A percentile compares a stretch with the other conserved stretches of the same genome.
phyloP scores from a whole-genome alignment of 2,329 filamentous ascomycete species.

The Hyphodiscus sp. region DNA sequence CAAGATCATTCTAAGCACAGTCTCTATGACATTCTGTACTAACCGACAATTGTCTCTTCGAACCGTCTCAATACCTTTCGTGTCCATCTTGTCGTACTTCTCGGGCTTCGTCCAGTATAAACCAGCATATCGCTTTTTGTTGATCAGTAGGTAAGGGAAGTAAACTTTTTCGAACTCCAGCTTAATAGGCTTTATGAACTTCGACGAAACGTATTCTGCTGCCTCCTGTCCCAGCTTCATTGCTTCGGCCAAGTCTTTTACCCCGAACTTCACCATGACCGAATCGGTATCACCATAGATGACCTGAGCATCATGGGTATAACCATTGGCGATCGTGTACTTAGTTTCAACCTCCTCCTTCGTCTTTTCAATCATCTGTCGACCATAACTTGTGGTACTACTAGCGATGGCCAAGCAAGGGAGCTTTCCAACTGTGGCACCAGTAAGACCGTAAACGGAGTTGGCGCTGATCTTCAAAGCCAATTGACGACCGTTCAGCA shows the following conservation, averaged over 20 bases:
- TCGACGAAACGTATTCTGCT: slow-evolving; percentile 77
- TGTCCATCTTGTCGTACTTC: slow-evolving; percentile 99
- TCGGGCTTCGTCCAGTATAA: slow-evolving; percentile 92
- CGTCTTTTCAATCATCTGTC: slow-evolving; percentile 98
- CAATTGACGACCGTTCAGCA: slow-evolving; percentile 93
- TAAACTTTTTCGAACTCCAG: slow-evolving; percentile 99
- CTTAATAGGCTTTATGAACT: slow-evolving; percentile 96
- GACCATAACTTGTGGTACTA: slow-evolving; percentile 93
- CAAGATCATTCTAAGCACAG: slow-evolving; percentile 87
- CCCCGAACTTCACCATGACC: slow-evolving; percentile 99
- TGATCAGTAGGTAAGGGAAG: slow-evolving; percentile 95
- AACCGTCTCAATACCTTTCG: slow-evolving; percentile 97
- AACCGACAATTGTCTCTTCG: slow-evolving; percentile 92
- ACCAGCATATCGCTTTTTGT: slow-evolving; percentile 99
- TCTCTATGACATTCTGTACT: slow-evolving; percentile 96
- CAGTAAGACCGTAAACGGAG: slow-evolving; percentile 94
- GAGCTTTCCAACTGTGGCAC: slow-evolving; percentile 91
- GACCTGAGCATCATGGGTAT: slow-evolving; percentile 89
- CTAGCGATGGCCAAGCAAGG: slow-evolving; percentile 93
- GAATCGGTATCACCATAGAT: slow-evolving; percentile 99
- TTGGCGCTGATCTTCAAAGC: slow-evolving; percentile 96
- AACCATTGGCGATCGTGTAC: slow-evolving; percentile 91
- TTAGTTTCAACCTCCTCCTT: slow-evolving; percentile 89
- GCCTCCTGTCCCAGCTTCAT: slow-evolving; percentile 97
- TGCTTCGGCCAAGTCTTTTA: slow-evolving; percentile 74